phyloP scores from a whole-genome alignment of 768 basidiomycete genomes.

The Boletus sp. region DNA sequence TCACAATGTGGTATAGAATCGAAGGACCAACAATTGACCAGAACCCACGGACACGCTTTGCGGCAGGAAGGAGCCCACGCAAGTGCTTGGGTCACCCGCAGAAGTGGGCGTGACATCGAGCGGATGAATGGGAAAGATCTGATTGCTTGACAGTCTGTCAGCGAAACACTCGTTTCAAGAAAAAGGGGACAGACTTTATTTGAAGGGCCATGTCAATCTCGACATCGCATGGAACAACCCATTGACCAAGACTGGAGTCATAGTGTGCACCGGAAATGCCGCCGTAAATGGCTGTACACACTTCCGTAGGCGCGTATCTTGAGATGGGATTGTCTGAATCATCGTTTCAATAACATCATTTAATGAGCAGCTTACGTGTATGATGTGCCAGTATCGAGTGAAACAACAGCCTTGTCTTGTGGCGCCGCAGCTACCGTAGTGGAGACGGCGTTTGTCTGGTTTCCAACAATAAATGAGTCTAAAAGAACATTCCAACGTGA shows the following conservation, averaged over 20 bases:
- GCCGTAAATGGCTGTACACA: constrained; percentile 70
- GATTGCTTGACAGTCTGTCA: constrained; percentile 47
- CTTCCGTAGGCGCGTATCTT: constrained; percentile 68
- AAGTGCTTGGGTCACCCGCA: constrained; percentile 45
- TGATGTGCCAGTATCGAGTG: constrained; percentile 81
- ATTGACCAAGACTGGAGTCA: constrained; percentile 52
- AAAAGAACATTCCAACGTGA: constrained; percentile 75
- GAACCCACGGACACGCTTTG: constrained; percentile 53
- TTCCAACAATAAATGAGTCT: constrained; percentile 66
- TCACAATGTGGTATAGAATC: neutral
- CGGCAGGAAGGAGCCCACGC: constrained; percentile 77
- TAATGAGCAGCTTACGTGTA: constrained; percentile 55
- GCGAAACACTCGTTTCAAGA: constrained; percentile 1
- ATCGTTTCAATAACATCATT: neutral
- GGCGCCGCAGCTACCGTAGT: constrained; percentile 59
- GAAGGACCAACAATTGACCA: constrained; percentile 61
- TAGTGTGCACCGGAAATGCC: constrained; percentile 61
- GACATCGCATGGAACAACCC: constrained; percentile 69
- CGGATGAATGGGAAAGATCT: constrained; percentile 76
- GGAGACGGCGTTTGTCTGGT: constrained; percentile 48
- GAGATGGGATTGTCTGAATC: constrained; percentile 6
- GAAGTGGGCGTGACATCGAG: constrained; percentile 64
- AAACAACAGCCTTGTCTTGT: constrained; percentile 65
- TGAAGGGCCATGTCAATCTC: constrained; percentile 82
- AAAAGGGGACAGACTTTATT: constrained; percentile 53